Percentiles rank a stretch among this genome's conserved stretches.
These are phyloP conservation scores for Acanthamoeba healyi DNA, from an alignment of 208 protist species.

Conservation along the genomic window DNA sequence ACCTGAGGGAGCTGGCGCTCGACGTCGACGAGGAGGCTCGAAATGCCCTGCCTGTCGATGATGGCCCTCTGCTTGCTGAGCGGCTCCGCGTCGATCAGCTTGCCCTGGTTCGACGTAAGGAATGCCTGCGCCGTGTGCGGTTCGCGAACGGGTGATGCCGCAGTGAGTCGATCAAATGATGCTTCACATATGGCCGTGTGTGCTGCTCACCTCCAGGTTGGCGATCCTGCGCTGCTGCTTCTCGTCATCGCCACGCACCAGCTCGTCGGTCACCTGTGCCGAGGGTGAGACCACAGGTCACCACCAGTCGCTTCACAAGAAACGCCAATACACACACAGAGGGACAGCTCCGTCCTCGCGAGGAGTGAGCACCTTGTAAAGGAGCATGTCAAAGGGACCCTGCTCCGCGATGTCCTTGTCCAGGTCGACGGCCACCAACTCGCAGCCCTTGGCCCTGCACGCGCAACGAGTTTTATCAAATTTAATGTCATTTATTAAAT, in stretches of 20 bases:
- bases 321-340: neutral
- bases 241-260: conserved; percentile 36
- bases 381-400: conserved; percentile 61
- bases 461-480: too few species aligned
- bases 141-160: too few species aligned
- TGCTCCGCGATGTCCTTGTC: conserved; percentile 33
- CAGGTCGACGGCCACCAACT: conserved; percentile 42
- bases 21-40: conserved; percentile 44
- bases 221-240: conserved; percentile 29
- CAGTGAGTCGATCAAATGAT: too few species aligned
- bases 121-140: neutral
- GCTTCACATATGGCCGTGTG: too few species aligned
- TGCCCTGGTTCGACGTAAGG: neutral
- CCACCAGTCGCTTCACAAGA: too few species aligned
- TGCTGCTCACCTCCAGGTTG: conserved; percentile 50
- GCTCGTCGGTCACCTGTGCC: conserved; percentile 67
- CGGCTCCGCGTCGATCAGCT: conserved; percentile 65
- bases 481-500: neutral
- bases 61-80: conserved; percentile 47
- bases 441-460: conserved; percentile 16
- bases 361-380: conserved; percentile 42
- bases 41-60: conserved; percentile 58
- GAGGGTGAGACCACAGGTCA: too few species aligned
- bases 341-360: neutral
- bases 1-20: conserved; percentile 27